Conservation (phyloP, 83 land plant species). For the Thuja plicata region DNA sequence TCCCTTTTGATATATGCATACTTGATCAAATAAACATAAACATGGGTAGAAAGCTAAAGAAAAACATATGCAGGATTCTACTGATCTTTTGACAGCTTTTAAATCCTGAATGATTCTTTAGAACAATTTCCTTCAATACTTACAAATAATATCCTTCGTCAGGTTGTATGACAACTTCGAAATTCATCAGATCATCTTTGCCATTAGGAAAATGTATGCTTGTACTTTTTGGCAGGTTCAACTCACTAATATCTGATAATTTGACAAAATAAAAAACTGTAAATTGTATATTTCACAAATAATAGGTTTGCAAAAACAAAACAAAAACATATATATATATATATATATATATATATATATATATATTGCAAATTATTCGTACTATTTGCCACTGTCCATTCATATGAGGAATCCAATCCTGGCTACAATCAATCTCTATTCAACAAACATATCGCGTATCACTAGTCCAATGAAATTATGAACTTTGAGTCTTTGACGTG, state of each 20-base stretch:
- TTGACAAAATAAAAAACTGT: background rate
- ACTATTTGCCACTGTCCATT: no score
- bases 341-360: no score
- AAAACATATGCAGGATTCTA: background rate
- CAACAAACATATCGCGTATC: background rate
- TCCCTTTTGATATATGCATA: background rate
- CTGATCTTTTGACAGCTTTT: background rate
- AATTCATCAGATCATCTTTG: constrained; percentile 82
- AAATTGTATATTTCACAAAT: background rate
- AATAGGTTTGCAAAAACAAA: background rate
- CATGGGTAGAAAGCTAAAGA: background rate
- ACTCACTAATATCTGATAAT: constrained; percentile 79
- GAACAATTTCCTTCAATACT: constrained; percentile 21
- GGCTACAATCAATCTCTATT: background rate
- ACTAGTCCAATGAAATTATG: background rate
- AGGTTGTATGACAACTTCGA: constrained; percentile 77
- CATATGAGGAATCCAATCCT: no score
- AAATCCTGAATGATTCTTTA: background rate
- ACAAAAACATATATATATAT: no score
- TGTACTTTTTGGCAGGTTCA: constrained; percentile 77
- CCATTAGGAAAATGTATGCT: constrained; percentile 73
- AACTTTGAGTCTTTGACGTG: background rate
- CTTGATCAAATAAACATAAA: background rate
- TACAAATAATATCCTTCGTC: constrained; percentile 86
- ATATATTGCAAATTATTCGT: no score